Conservation (phyloP, 2,329 filamentous ascomycete genomes). For the Colletotrichum ledebouriae region DNA sequence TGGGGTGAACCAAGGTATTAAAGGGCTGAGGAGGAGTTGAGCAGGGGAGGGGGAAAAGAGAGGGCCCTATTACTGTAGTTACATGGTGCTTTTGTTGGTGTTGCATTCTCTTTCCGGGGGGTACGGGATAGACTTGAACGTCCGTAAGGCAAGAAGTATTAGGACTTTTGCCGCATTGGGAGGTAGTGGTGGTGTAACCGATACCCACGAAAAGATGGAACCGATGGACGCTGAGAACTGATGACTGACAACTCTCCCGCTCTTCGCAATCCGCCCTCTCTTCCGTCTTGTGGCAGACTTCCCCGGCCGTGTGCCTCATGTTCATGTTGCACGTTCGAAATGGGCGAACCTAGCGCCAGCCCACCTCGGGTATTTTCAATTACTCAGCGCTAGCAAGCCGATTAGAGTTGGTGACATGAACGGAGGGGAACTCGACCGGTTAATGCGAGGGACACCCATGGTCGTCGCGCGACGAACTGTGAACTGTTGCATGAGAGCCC, state of each 20-base stretch:
- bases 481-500: background rate
- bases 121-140: conserved; percentile 8
- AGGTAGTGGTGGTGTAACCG: background rate
- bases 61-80: background rate
- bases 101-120: conserved; percentile 20
- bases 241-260: too few species aligned
- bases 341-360: conserved; percentile 2
- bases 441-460: background rate
- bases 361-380: background rate
- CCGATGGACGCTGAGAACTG: too few species aligned
- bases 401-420: background rate
- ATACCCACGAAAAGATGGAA: too few species aligned
- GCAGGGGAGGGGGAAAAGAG: conserved; percentile 6
- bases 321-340: background rate
- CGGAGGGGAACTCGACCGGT: background rate
- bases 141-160: too few species aligned
- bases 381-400: too few species aligned
- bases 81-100: conserved; percentile 24
- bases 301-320: background rate
- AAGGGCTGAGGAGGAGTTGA: conserved; percentile 2
- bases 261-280: too few species aligned
- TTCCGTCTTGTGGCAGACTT: background rate
- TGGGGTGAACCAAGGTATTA: background rate
- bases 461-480: background rate
- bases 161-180: too few species aligned